These are phyloP conservation scores for Schizosaccharomyces cryophilus DNA, from an alignment of 805 yeast genomes.

Conservation along the genomic window DNA sequence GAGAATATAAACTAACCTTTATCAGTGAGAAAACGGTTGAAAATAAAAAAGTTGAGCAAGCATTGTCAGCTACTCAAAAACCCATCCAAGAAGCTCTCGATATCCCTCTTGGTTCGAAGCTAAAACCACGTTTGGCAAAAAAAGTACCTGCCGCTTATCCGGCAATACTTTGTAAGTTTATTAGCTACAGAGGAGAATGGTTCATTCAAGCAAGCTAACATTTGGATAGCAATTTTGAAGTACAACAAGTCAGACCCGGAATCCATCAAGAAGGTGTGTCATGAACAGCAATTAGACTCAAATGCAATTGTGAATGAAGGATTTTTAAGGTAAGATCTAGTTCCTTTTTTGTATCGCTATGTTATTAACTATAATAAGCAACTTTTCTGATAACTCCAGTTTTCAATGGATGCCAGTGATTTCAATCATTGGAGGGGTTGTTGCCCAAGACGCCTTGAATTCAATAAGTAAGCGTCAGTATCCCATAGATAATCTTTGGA, in stretches of 20 bases:
- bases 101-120: background rate
- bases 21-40: background rate
- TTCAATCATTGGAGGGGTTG: conserved; percentile 69
- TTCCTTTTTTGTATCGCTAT: background rate
- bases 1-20: background rate
- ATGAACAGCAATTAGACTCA: background rate
- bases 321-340: background rate
- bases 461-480: conserved; percentile 47
- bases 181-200: no score
- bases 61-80: background rate
- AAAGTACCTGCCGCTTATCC: background rate
- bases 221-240: background rate
- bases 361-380: background rate
- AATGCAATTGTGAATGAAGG: background rate
- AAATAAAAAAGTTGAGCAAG: background rate
- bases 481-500: conserved; percentile 58
- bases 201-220: no score
- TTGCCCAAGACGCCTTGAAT: conserved; percentile 80
- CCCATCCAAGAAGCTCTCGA: background rate
- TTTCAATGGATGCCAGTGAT: conserved; percentile 62
- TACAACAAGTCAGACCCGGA: background rate
- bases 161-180: background rate
- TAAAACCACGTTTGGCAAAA: background rate
- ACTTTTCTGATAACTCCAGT: conserved; percentile 7
- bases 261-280: background rate